Evolutionary conservation across 1,284 basidiomycete genomes (phyloP), one percentile per base, ranked within the genome.

Genomic region (Heterobasidion parviporum): DNA sequence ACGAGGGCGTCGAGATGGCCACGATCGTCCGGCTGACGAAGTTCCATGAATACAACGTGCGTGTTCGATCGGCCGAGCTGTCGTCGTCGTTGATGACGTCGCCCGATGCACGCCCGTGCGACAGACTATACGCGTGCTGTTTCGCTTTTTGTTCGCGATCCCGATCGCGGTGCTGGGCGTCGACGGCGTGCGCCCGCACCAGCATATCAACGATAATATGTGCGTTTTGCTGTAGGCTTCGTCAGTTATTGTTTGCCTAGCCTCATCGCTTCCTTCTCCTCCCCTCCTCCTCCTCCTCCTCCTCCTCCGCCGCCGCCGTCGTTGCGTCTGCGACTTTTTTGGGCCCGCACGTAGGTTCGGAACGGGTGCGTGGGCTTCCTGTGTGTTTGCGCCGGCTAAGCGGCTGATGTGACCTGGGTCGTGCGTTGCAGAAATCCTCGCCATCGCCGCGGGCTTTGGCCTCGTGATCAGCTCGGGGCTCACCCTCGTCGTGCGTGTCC

Each of bases 21-120:
- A 87, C 85, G 2, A 74, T 90, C 50, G 75, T 88, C 43, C 79
- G 87, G 18, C 69, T 91, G 49, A 85, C 83, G 15, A 89, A 85
- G 59, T 90, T 88, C 65, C 84, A 87, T 47, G 88, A 91, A 64
- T 68, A 90, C 49, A 90, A 91, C 61, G 87, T 90, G 61, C 44
- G 84, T 70, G 6, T 49, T 47, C 15, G 35, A n/a, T n/a, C n/a
- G n/a, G n/a, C n/a, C n/a, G n/a, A n/a, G 16, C 3, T 4, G 41
- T 43, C 41, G 41, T 43, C 16, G 12, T 16, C 41, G 12, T 43
- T 4, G 12, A 43, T 43, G 41, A 43, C 41, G 4, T 14, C 3
- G 41, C 12, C 7, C 33, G 51, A 34, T 16, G 45, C 15, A 41
- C 35, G 45, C 20, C 49, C 33, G 54, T 45, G 53, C 32, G 55